Conservation (phyloP, 179 eudicot genomes). For the Beta lomatogona region DNA sequence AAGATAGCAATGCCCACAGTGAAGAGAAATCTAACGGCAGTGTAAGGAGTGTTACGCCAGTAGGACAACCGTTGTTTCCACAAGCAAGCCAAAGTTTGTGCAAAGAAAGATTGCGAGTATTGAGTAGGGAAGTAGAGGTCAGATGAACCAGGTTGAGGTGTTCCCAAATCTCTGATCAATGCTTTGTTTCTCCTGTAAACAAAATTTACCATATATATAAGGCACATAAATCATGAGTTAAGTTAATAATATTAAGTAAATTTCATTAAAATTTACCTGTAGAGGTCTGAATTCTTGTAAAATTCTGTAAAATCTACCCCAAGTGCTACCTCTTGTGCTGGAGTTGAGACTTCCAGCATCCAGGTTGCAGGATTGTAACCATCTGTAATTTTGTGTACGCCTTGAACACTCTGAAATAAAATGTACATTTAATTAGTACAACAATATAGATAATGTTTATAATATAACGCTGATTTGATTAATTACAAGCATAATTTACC, state of each 20-base stretch:
- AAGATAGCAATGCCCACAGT: slow-evolving; percentile 39
- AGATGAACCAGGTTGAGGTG: slow-evolving; percentile 52
- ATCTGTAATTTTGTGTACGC: slow-evolving; percentile 43
- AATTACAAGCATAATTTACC: slow-evolving; percentile 38
- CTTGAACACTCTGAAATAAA: slow-evolving; percentile 36
- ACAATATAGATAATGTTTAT: not conserved
- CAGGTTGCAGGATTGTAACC: slow-evolving; percentile 53
- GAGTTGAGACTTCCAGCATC: slow-evolving; percentile 57
- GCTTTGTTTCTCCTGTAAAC: slow-evolving; percentile 73
- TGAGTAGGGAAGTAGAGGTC: slow-evolving; percentile 56
- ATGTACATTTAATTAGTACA: slow-evolving; percentile 1
- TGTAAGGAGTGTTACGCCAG: slow-evolving; percentile 55
- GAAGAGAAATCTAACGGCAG: slow-evolving; percentile 47
- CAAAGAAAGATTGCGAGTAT: slow-evolving; percentile 51
- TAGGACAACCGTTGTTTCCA: slow-evolving; percentile 63
- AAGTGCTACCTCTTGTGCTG: slow-evolving; percentile 43
- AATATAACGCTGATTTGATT: not conserved
- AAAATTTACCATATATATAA: not conserved
- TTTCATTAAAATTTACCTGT: slow-evolving; percentile 25
- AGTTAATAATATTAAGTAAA: too few relatives aligned
- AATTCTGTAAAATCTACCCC: slow-evolving; percentile 45
- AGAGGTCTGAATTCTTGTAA: slow-evolving; percentile 42
- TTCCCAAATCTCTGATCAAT: slow-evolving; percentile 51
- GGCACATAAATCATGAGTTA: too few relatives aligned
- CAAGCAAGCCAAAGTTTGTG: slow-evolving; percentile 40